Base-by-base conservation (phyloP, 75 land plant species). In the Cunninghamia lanceolata region DNA sequence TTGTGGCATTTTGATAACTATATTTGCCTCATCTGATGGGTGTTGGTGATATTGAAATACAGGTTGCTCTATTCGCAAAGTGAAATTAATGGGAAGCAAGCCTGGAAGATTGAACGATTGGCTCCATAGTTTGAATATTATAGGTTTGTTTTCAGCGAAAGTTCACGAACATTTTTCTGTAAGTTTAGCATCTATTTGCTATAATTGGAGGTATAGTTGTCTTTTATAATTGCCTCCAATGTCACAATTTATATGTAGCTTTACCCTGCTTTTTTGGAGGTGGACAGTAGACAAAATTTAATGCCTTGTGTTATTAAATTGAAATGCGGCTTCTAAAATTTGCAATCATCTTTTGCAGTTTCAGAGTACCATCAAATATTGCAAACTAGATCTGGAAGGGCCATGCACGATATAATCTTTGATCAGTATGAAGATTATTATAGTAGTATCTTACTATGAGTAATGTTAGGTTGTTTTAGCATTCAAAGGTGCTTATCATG, bases 91-190 rank as follows among this genome's bases (percentile, higher is more conserved):
- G 92, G 89, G 70, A 89, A 36, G 54, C 85, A 66, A 54, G 83
- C 80, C 21, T 94, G 95, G 95, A 85, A 85, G 59, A 89, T 94
- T 71, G 88, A 83, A 46, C 93, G 95, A 3, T 86, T 94, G 89
- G 89, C 93, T 66, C 95, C 95, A 66, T 94, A 93, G 89, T 82
- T 88, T 85, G 75, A 86, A 76, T 80, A 25, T 84, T 21, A 5
- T 17, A 76, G 42, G 25, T 13, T 73, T 73, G 34, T 73, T 30
- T 30, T 15, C 78, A 15, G 78, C 78, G 17, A 76, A 36, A 76
- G 42, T 76, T 76, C 39, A 35, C 35, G 40, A 38, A 38, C 1
- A 76, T 38, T 16, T 36, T 76, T 76, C 21, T 76, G 21, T 76
- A 76, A 38, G 78, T 38, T 39, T 21, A 42, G 82, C 21, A 8